Base-by-base conservation (phyloP, 106 monocot genomes). In the Amphibolis antarctica region DNA sequence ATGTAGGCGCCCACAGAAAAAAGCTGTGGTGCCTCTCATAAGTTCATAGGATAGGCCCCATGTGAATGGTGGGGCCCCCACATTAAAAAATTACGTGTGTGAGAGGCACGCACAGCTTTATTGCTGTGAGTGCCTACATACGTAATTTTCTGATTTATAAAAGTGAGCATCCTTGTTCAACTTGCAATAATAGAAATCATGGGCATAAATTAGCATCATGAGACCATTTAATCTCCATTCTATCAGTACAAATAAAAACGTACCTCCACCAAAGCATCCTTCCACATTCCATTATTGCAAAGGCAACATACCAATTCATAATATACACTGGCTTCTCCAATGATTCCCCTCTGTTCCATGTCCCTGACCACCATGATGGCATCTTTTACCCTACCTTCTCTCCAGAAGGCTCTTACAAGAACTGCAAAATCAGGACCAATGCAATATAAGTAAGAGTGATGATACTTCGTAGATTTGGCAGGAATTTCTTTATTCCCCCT, bases 231-330 rank as follows among this genome's bases (percentile, higher is more conserved):
- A 56, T 14, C 23, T 9, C 14, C 28, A 56, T 1, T 26, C 23
- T 6, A 11, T 13, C 28, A 11, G 11, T 13, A 26, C 12, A 69
- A 5, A 57, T 55, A 45, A 58, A 4, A 59, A 76, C 59, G 27
- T 7, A 98, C 90, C 90, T 98, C 90, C 22, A 69, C 17, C 64
- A 90, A 65, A 53, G 96, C 89, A 60, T 90, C 86, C 43, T 74
- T 77, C 96, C 96, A 98, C 47, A 78, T 82, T 58, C 96, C 96
- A 56, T 77, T 80, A 48, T 77, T 80, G 67, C 86, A 90, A 44
- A 98, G 82, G 62, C 86, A 86, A 27, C 90, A 85, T 46, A 86
- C 90, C 74, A 98, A 65, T 87, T 98, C 96, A 71, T 98, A 98
- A 70, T 98, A 90, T 11, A 90, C 80, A 70, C 80, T 74, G 42